Base-by-base conservation (phyloP, 1,139 yeast genomes). In the Debaryomycetaceae sp. region DNA sequence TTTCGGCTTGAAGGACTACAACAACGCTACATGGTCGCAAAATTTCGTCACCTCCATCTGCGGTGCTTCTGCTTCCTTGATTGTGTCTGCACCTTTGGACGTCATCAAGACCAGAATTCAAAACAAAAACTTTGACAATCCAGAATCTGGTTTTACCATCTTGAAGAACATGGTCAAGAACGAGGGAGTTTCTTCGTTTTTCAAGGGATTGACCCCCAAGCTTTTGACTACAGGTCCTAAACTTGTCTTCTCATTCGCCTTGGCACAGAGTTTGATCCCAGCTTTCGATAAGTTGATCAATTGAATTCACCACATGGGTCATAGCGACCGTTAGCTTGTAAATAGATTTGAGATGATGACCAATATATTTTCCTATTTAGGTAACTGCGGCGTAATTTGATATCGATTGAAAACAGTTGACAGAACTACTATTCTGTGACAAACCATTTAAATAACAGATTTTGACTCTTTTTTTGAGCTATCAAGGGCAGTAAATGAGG, bases 91-190 rank as follows among this genome's bases (percentile, higher is more conserved):
- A 41, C 99, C 99, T 41, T 78, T 92, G 58, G 99, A 92, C 61
- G 99, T 92, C 46, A 92, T 92, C 67, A 92, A 92, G 78, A 92
- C 99, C 47, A 86, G 99, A 75, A 92, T 92, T 58, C 99, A 92
- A 72, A 92, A 92, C 76, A 83, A 81, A 67, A 88, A 86, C 75
- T 92, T 94, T 58, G 98, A 92, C 55, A 87, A 88, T 68, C 95
- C 96, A 47, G 96, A 92, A 70, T 77, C 89, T 35, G 99, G 99
- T 32, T 74, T 92, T 62, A 87, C 86, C 35, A 94, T 92, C 56
- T 78, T 92, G 67, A 88, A 87, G 70, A 91, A 91, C 67, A 92
- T 94, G 86, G 78, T 85, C 50, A 86, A 81, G 63, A 87, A 86
- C 58, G 99, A 92, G 70, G 95, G 95, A 54, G 43, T 87, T 45